Conservation (phyloP, 176 grass and related monocot species). For the Metroxylon sagu region DNA sequence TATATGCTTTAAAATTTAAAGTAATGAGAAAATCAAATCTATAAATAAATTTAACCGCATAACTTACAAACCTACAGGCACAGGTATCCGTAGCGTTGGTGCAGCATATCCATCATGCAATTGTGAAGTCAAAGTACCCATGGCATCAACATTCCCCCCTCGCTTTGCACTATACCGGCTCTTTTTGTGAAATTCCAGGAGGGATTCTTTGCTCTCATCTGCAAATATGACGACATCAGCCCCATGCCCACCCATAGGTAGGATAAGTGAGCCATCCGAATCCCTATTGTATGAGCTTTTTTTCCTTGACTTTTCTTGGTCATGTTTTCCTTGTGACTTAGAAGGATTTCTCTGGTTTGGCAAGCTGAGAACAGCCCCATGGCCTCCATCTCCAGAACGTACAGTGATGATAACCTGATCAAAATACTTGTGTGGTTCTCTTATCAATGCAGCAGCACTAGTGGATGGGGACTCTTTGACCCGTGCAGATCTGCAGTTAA, state of each 20-base stretch:
- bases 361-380: conserved; percentile 73
- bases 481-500: conserved; percentile 48
- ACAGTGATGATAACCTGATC: conserved; percentile 74
- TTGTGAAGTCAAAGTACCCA: conserved; percentile 58
- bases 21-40: too few species aligned
- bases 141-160: conserved; percentile 77
- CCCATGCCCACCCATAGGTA: conserved; percentile 81
- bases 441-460: conserved; percentile 31
- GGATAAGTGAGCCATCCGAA: conserved; percentile 75
- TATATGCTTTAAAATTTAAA: too few species aligned
- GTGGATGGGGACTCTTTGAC: conserved; percentile 30
- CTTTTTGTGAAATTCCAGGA: conserved; percentile 79
- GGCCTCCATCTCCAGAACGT: conserved; percentile 74
- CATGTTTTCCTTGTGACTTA: conserved; percentile 42
- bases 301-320: conserved; percentile 29
- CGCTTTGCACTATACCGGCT: conserved; percentile 60
- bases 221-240: conserved; percentile 79
- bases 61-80: conserved; percentile 78
- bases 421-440: conserved; percentile 93
- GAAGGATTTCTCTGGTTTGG: conserved; percentile 25
- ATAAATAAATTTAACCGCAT: too few species aligned
- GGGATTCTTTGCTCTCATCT: conserved; percentile 54
- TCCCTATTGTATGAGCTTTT: conserved; percentile 67
- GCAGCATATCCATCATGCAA: conserved; percentile 66
- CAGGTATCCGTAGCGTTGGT: conserved; percentile 64